These are phyloP conservation scores for Ascoidea asiatica DNA, from an alignment of 805 yeast genomes.

Conservation along the genomic window DNA sequence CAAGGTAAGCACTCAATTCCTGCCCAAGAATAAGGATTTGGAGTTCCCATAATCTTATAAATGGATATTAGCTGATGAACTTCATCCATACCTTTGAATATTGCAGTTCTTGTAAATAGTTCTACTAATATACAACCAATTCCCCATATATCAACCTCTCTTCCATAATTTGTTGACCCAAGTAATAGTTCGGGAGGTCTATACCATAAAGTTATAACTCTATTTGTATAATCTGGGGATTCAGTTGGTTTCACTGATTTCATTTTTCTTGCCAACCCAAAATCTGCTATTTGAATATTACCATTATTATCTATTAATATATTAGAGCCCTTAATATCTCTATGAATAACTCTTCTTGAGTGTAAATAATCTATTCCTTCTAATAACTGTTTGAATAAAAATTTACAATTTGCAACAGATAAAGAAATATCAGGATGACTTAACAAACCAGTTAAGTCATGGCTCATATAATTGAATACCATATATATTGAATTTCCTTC, in stretches of 20 bases:
- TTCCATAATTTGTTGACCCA: conserved; percentile 82
- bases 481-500: conserved; percentile 61
- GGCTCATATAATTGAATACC: conserved; percentile 90
- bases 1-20: conserved; percentile 71
- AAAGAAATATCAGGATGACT: conserved; percentile 59
- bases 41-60: conserved; percentile 80
- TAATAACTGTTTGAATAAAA: conserved; percentile 48
- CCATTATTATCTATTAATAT: conserved; percentile 53
- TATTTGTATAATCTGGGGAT: conserved; percentile 75
- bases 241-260: conserved; percentile 35
- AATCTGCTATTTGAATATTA: conserved; percentile 60
- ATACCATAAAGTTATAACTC: conserved; percentile 95
- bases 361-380: conserved; percentile 63
- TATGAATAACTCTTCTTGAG: conserved; percentile 52
- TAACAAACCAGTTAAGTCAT: conserved; percentile 80
- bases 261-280: conserved; percentile 72
- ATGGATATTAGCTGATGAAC: conserved; percentile 69
- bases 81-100: conserved; percentile 84
- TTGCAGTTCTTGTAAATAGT: conserved; percentile 57
- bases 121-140: conserved; percentile 86
- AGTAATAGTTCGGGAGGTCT: conserved; percentile 89
- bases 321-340: conserved; percentile 77
- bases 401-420: conserved; percentile 51
- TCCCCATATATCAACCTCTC: conserved; percentile 95
- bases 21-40: conserved; percentile 64